A percentile compares a stretch with the other conserved stretches of the same genome.
These are phyloP conservation scores for Phytopythium mirpurense DNA, from an alignment of 352 stramenopile species.

Conservation along the genomic window DNA sequence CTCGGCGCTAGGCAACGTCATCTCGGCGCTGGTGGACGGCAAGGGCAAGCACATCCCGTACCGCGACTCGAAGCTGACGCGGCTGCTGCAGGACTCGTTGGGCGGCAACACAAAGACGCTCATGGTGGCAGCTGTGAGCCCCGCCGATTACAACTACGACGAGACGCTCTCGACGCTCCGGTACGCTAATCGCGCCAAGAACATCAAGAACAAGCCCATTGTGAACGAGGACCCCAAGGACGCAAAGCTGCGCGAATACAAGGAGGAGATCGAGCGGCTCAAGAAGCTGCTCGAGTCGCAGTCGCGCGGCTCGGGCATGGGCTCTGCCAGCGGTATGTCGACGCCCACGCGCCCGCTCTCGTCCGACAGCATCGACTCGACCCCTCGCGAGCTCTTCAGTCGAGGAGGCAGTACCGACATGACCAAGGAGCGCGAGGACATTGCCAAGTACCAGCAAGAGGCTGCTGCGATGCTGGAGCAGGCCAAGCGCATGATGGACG, in stretches of 20 bases:
- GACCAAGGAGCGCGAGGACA: constrained; percentile 57
- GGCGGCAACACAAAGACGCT: constrained; percentile 95
- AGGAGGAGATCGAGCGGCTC: constrained; percentile 86
- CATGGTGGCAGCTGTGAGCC: constrained; percentile 95
- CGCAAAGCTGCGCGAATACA: constrained; percentile 88
- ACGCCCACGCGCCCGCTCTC: constrained; percentile 27
- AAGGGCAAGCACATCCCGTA: constrained; percentile 89
- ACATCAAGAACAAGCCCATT: constrained; percentile 96
- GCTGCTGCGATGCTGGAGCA: constrained; percentile 61
- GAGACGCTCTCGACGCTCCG: constrained; percentile 95
- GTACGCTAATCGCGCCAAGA: constrained; percentile 95
- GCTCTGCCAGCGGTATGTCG: constrained; percentile 32
- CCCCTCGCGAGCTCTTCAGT: constrained; percentile 5
- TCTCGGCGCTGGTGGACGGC: constrained; percentile 79
- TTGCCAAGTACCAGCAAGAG: constrained; percentile 57
- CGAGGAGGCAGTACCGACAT: constrained; percentile 11
- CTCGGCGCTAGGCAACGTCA: constrained; percentile 79
- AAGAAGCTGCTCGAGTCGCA: constrained; percentile 77
- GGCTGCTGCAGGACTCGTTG: constrained; percentile 90
- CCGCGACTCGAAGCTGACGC: constrained; percentile 90
- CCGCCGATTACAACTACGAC: constrained; percentile 93
- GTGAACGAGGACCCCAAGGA: constrained; percentile 95
- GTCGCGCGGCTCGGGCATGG: constrained; percentile 28
- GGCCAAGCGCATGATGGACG: constrained; percentile 74
- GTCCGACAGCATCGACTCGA: constrained; percentile 5